Evolutionary conservation across 1,284 basidiomycete genomes (phyloP), one percentile per base, ranked within the genome.

Genomic region (Mycosarcoma maydis): DNA sequence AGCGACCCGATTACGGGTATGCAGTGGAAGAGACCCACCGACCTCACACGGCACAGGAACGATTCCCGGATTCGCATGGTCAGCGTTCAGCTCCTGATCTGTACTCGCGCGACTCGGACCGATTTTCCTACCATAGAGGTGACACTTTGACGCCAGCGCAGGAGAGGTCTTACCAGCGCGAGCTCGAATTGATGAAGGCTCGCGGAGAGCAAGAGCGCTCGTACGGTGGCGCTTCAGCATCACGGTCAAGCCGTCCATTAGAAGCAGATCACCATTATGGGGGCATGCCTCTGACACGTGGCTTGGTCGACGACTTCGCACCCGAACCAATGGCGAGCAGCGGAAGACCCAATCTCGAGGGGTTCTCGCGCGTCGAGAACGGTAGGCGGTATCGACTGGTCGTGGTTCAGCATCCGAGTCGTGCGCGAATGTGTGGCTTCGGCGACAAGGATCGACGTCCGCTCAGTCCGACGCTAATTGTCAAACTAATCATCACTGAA

Each of bases 381-480:
- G 67, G 66, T 40, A 65, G 39, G 26, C 50, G 71, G 3, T 77
- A 76, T 49, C 46, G 66, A 13, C 69, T 78, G 5, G 69, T 71
- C 1, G 73, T 78, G 0, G 72, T 77, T 2, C 76, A 78, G 38
- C 65, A 77, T 59, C 73, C 76, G 10, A 73, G 60, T 29, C 54
- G 76, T 20, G 74, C 75, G 6, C 39, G 76, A 19, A 76, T 77
- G 74, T 78, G 76, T 34, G 76, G 76, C 5, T 78, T 78, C 27
- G 76, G 76, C 9, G 76, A 77, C 60, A 78, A 76, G 72, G 75
- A 78, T 32, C 69, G 76, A 37, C 62, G 76, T 34, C 76, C 76
- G 16, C 60, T 78, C 16, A 78, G 75, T 51, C 76, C 76, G 6
- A 75, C 76, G 1, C 39, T 77, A 38, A 75, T 78, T 14, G 76